phyloP scores from a whole-genome alignment of 441 rosid genomes.

The Jatropha podagrica region DNA sequence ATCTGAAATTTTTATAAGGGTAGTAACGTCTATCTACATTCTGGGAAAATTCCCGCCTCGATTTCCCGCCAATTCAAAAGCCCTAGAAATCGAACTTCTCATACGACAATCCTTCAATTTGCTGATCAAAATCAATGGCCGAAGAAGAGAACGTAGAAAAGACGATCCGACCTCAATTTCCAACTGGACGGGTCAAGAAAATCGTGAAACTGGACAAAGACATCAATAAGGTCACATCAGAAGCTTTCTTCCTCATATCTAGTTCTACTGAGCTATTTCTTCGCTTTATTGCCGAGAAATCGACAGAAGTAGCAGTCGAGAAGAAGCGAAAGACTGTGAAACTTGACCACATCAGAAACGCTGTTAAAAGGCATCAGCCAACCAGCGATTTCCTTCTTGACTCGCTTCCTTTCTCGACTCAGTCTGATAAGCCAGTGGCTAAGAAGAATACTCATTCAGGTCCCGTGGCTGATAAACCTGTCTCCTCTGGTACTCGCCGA shows the following conservation, averaged over 20 bases:
- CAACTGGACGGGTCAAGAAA: slow-evolving; percentile 66
- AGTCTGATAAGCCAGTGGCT: slow-evolving; percentile 26
- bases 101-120: too few species aligned
- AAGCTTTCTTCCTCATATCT: slow-evolving; percentile 59
- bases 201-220: slow-evolving; percentile 83
- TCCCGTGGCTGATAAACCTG: slow-evolving; percentile 28
- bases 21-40: not conserved
- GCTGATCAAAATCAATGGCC: slow-evolving; percentile 40
- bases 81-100: not conserved
- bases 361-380: slow-evolving; percentile 80
- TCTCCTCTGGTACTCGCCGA: slow-evolving; percentile 56
- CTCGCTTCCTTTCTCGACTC: slow-evolving; percentile 66
- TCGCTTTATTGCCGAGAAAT: slow-evolving; percentile 65
- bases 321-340: slow-evolving; percentile 76
- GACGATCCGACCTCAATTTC: slow-evolving; percentile 50
- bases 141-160: slow-evolving; percentile 44
- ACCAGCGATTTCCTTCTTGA: slow-evolving; percentile 84
- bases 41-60: not conserved
- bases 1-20: not conserved
- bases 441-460: slow-evolving; percentile 26
- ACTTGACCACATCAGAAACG: slow-evolving; percentile 60
- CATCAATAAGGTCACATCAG: slow-evolving; percentile 72
- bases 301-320: slow-evolving; percentile 53
- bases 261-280: slow-evolving; percentile 65
- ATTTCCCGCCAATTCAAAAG: slow-evolving; percentile 13